Evolutionary conservation across 164 flowering plant genomes (phyloP), one percentile per base, ranked within the genome.

Genomic region (Paratinospora sagittata): DNA sequence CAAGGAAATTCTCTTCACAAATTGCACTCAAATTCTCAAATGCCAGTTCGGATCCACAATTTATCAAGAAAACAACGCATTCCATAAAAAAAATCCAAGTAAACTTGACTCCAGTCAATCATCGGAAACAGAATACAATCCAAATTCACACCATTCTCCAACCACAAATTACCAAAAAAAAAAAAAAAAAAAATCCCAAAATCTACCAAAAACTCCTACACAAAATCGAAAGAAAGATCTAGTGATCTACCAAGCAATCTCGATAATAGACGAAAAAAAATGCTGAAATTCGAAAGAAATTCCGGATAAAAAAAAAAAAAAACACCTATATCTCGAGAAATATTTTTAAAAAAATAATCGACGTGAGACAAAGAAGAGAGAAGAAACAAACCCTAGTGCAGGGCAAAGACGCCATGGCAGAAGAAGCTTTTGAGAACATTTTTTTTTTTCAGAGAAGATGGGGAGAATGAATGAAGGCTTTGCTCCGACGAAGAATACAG

Each of bases 401-500:
- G 75, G 86, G 83, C 33, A 85, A 67, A 75, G 88, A 79, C 10
- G 84, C 85, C 88, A 88, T 82, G 71, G 88, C 83, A 58, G 71
- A 83, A 21, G 89, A 78, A 8, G 84, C 83, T 75, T 77, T 84
- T 2, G 81, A 80, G 74, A 85, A 75, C 81, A 81, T 81, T 82
- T 12, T 30, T 30, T n/a, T n/a, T 2, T 30, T 30, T 30, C 4
- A n/a, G 24, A 55, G 61, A 55, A 19, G 14, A 8, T 55, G 0
- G 5, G 61, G 21, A 19, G 24, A 19, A 23, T 19, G 24, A n/a
- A 23, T 6, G 61, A 21, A 11, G 13, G 60, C 9, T 41, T 55
- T 19, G 61, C 47, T 55, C 61, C 61, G 61, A 55, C 61, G 61
- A 2, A 55, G 24, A n/a, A 55, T 17, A 55, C 24, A 19, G 61